A percentile compares a stretch with the other conserved stretches of the same genome.
These are phyloP conservation scores for Pulveroboletus sp. DNA, from an alignment of 768 basidiomycete species.

Conservation along the genomic window DNA sequence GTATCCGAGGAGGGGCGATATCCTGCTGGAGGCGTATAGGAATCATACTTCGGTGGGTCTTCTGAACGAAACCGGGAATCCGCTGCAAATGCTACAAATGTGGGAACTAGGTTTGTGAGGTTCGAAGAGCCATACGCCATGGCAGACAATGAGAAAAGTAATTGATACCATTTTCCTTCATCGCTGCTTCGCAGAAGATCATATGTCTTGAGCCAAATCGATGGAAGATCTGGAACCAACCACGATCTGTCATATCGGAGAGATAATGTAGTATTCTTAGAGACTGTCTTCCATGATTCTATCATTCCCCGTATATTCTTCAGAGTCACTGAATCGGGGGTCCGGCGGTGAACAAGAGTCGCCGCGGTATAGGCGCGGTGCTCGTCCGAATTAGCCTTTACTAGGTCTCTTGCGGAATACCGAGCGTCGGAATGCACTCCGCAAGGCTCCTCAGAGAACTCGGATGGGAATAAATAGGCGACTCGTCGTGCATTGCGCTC, in stretches of 20 bases:
- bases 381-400: constrained; percentile 1
- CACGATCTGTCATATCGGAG: constrained; percentile 28
- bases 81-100: constrained; percentile 30
- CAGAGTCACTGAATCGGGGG: background rate
- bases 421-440: background rate
- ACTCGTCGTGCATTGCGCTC: constrained; percentile 15
- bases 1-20: background rate
- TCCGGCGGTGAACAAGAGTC: background rate
- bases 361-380: constrained; percentile 18
- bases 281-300: constrained; percentile 5
- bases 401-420: constrained; percentile 11
- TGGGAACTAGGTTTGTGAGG: constrained; percentile 16
- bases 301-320: constrained; percentile 3
- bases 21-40: constrained; percentile 10
- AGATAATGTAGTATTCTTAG: constrained; percentile 1
- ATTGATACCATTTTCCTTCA: constrained; percentile 10
- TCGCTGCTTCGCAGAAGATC: constrained; percentile 16
- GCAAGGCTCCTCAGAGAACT: background rate
- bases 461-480: constrained; percentile 12
- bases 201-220: constrained; percentile 28
- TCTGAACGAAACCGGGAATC: constrained; percentile 4
- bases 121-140: constrained; percentile 26
- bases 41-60: constrained; percentile 14
- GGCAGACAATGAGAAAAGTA: constrained; percentile 32
- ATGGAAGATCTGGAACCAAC: constrained; percentile 18